Conservation (phyloP, 441 rosid genomes). For the Erysimum cheiri region DNA sequence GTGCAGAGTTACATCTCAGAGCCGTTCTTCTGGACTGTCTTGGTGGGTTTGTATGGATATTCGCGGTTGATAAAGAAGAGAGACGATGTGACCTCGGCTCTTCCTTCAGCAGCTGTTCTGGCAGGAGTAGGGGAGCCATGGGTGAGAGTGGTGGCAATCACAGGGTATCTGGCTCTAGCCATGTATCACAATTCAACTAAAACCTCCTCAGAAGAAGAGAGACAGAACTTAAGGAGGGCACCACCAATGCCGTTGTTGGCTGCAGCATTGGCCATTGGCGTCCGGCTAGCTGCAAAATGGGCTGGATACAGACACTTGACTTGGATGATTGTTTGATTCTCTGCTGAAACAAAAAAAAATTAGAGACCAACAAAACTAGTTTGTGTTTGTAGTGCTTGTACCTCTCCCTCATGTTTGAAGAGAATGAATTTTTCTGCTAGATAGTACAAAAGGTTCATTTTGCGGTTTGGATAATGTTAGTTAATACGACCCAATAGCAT, state of each 20-base stretch:
- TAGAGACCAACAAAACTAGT: conserved; percentile 26
- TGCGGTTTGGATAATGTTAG: background rate
- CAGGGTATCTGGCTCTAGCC: conserved; percentile 67
- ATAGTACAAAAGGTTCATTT: background rate
- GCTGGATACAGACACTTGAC: conserved; percentile 88
- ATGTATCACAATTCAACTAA: conserved; percentile 61
- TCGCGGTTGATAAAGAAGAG: conserved; percentile 66
- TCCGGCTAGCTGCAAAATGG: conserved; percentile 81
- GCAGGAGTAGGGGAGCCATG: conserved; percentile 89
- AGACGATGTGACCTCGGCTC: conserved; percentile 75
- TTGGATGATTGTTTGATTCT: conserved; percentile 74
- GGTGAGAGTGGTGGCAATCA: conserved; percentile 67
- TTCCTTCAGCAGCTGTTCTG: conserved; percentile 81
- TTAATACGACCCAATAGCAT: conserved; percentile 18
- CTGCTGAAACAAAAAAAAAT: conserved; percentile 5
- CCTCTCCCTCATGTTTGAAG: background rate
- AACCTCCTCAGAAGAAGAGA: conserved; percentile 49
- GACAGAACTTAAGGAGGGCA: conserved; percentile 48
- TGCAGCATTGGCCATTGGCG: conserved; percentile 78
- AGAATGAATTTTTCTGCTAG: background rate
- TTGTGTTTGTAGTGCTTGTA: conserved; percentile 28
- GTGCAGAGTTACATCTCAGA: conserved; percentile 73
- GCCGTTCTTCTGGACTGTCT: conserved; percentile 78
- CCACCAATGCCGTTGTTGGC: conserved; percentile 69
- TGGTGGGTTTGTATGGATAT: conserved; percentile 66